phyloP scores from a whole-genome alignment of 2,329 filamentous ascomycete species.

The Scedosporium minutisporum region DNA sequence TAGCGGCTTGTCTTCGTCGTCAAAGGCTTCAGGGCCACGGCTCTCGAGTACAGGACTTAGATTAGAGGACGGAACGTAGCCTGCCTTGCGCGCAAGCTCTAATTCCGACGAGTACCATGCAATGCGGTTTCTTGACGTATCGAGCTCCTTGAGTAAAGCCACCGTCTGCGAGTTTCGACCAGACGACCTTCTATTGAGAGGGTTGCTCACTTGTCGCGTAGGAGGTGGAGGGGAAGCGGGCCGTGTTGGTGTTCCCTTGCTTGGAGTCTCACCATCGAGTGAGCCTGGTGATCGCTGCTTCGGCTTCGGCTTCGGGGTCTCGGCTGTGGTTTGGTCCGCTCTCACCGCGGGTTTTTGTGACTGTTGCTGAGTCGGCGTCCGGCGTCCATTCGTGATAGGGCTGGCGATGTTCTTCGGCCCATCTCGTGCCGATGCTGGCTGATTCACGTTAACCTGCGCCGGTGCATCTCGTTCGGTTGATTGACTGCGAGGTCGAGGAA shows the following conservation, averaged over 20 bases:
- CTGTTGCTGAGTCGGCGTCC: constrained; percentile 50
- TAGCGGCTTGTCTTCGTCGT: constrained; percentile 83
- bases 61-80: constrained; percentile 66
- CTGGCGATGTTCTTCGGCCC: constrained; percentile 36
- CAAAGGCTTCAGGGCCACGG: constrained; percentile 66
- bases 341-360: constrained; percentile 27
- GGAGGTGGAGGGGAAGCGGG: constrained; percentile 51
- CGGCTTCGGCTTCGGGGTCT: constrained; percentile 30
- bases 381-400: constrained; percentile 48
- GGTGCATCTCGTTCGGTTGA: constrained; percentile 34
- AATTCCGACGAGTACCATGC: constrained; percentile 97
- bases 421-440: constrained; percentile 20
- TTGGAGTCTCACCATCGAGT: constrained; percentile 55
- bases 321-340: constrained; percentile 20
- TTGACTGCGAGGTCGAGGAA: constrained; percentile 33
- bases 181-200: constrained; percentile 50
- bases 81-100: constrained; percentile 80
- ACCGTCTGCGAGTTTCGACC: constrained; percentile 57
- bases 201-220: constrained; percentile 45
- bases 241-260: constrained; percentile 31
- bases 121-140: constrained; percentile 74
- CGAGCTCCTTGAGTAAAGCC: constrained; percentile 75
- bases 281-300: constrained; percentile 47
- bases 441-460: constrained; percentile 5
- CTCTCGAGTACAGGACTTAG: constrained; percentile 68